phyloP scores from a whole-genome alignment of 129 eudicot genomes.

The Centrapalus pauciflorus region DNA sequence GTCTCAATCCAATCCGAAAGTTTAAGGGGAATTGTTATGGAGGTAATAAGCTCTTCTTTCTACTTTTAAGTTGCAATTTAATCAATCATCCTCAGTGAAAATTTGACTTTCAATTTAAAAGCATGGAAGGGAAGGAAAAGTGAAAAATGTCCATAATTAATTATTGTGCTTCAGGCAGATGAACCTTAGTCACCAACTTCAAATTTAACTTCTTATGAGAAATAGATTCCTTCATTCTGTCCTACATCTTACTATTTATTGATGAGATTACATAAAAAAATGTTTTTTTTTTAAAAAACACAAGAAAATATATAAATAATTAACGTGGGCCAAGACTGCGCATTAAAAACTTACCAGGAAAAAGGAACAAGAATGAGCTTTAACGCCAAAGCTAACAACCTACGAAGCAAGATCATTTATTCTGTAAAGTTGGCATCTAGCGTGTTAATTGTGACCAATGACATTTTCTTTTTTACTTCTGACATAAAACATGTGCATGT shows the following conservation, averaged over 20 bases:
- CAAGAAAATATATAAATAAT: too few relatives aligned
- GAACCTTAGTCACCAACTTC: not conserved
- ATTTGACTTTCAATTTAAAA: not conserved
- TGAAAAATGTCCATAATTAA: too few relatives aligned
- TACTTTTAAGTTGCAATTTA: not conserved
- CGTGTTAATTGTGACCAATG: not conserved
- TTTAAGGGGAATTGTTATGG: slow-evolving; percentile 89
- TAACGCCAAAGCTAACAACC: not conserved
- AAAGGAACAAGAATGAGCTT: not conserved
- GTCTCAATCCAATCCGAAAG: slow-evolving; percentile 69
- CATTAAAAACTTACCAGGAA: not conserved
- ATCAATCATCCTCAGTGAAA: not conserved
- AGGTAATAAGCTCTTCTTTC: slow-evolving; percentile 42
- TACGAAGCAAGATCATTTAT: not conserved
- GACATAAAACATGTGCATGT: not conserved
- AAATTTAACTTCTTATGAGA: not conserved
- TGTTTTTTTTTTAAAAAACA: not conserved
- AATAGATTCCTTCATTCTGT: not conserved
- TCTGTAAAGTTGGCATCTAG: not conserved
- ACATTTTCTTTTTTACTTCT: not conserved
- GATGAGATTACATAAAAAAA: not conserved
- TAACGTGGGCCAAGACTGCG: not conserved
- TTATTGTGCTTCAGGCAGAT: not conserved
- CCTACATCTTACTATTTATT: not conserved
- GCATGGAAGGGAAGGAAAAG: not conserved